Conservation (phyloP, 78 protist species). For the Dictyostelium firmibasis region DNA sequence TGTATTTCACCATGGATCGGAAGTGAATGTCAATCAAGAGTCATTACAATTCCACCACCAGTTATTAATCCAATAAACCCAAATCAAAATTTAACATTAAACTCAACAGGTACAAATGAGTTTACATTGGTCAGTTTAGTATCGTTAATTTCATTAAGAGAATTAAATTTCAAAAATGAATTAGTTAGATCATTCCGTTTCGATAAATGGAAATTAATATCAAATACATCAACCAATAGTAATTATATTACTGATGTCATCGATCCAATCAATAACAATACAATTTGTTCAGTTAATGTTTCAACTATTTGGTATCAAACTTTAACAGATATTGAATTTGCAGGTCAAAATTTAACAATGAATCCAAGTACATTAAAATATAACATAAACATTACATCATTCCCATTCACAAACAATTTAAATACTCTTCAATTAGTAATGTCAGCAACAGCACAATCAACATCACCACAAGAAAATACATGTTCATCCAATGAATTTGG, state of each 20-base stretch:
- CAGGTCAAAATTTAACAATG: background rate
- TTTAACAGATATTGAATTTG: background rate
- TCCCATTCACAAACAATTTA: background rate
- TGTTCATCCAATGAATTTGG: conserved; percentile 6
- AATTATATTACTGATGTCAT: background rate
- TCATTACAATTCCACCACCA: background rate
- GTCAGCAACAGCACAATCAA: background rate
- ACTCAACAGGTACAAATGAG: background rate
- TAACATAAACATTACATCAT: background rate
- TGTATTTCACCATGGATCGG: no score
- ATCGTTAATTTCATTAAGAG: background rate
- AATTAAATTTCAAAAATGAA: background rate
- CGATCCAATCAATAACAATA: background rate
- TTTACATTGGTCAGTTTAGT: background rate
- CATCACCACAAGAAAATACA: background rate
- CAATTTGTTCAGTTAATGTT: background rate
- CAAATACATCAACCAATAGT: background rate
- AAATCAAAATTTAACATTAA: background rate
- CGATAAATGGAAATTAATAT: background rate
- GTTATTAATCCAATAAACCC: background rate
- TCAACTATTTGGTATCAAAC: background rate
- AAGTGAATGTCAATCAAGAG: background rate
- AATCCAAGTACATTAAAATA: background rate
- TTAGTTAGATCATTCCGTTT: background rate
- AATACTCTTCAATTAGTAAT: conserved; percentile 8